Percentiles rank a stretch among this genome's conserved stretches.
Evolutionary conservation across 352 stramenopile species (phyloP).

Genomic region (Plasmopara viticola): DNA sequence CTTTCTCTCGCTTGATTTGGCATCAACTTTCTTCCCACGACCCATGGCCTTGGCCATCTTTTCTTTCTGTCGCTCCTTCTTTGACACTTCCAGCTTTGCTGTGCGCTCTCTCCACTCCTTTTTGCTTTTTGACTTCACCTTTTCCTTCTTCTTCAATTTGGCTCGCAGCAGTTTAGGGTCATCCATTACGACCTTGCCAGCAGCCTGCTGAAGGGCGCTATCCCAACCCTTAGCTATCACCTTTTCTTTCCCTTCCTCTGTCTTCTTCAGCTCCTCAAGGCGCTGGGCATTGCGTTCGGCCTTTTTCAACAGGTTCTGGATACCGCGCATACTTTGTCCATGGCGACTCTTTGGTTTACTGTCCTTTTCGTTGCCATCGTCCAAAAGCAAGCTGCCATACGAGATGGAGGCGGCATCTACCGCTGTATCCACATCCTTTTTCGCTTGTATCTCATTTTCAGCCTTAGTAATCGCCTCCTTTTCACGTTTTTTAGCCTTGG

Average conservation of each 20-base stretch:
- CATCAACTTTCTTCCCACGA: constrained; percentile 21
- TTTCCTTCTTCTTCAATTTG: constrained; percentile 84
- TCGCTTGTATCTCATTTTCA: constrained; percentile 12
- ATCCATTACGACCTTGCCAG: constrained; percentile 58
- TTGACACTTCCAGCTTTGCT: constrained; percentile 44
- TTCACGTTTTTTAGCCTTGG: constrained; percentile 29
- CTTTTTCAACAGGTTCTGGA: constrained; percentile 81
- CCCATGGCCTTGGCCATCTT: constrained; percentile 29
- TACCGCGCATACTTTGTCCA: constrained; percentile 55
- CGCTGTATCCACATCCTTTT: constrained; percentile 9
- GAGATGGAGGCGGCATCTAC: constrained; percentile 42
- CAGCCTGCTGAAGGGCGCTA: constrained; percentile 67
- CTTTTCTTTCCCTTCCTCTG: constrained; percentile 58
- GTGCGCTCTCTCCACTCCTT: constrained; percentile 77
- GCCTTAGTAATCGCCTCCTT: constrained; percentile 26
- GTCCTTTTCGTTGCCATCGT: constrained; percentile 45
- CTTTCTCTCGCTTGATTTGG: constrained; percentile 33
- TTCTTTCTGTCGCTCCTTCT: constrained; percentile 68
- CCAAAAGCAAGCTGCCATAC: constrained; percentile 68
- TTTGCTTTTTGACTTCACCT: constrained; percentile 65
- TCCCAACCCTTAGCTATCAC: constrained; percentile 63
- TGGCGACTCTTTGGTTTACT: constrained; percentile 66
- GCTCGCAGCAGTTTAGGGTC: constrained; percentile 71
- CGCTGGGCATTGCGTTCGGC: constrained; percentile 67
- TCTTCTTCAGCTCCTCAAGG: constrained; percentile 77